phyloP scores from a whole-genome alignment of 2,329 filamentous ascomycete species.

The Claviceps sp. region DNA sequence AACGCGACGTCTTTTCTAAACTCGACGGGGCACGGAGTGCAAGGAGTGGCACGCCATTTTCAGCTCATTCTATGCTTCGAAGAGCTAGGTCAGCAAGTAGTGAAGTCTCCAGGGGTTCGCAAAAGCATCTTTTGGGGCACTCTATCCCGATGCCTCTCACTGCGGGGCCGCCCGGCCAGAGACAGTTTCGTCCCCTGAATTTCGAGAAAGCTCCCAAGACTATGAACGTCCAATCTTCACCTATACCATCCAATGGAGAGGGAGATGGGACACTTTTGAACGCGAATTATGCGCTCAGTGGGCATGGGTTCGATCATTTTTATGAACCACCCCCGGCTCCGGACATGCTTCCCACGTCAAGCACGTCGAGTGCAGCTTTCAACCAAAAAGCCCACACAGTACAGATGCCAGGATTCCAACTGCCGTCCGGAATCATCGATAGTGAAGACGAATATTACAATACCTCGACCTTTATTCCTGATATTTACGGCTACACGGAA shows the following conservation, averaged over 20 bases:
- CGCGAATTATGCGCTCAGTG: conserved; percentile 11
- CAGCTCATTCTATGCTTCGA: not conserved
- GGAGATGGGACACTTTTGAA: conserved; percentile 13
- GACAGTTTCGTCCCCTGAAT: conserved; percentile 32
- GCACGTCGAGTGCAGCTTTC: not conserved
- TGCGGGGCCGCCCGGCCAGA: conserved; percentile 40
- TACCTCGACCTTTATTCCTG: not conserved
- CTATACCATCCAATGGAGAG: conserved; percentile 6
- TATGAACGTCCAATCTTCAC: conserved; percentile 8
- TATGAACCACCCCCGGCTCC: not conserved
- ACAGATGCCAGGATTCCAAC: not conserved
- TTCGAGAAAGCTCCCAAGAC: conserved; percentile 26
- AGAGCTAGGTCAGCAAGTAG: not conserved
- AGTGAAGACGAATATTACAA: not conserved
- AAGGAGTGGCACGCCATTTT: conserved; percentile 1
- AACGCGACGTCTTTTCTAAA: conserved; percentile 2
- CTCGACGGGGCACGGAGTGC: not conserved
- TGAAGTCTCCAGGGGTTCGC: conserved; percentile 1
- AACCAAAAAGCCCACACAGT: not conserved
- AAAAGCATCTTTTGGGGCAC: conserved; percentile 18
- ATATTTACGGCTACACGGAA: not conserved
- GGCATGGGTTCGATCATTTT: conserved; percentile 12
- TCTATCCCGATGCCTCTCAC: conserved; percentile 38
- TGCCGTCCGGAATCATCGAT: not conserved
- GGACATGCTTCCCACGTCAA: not conserved